These are phyloP conservation scores for Clausena lansium DNA, from an alignment of 345 rosid species.

Conservation along the genomic window DNA sequence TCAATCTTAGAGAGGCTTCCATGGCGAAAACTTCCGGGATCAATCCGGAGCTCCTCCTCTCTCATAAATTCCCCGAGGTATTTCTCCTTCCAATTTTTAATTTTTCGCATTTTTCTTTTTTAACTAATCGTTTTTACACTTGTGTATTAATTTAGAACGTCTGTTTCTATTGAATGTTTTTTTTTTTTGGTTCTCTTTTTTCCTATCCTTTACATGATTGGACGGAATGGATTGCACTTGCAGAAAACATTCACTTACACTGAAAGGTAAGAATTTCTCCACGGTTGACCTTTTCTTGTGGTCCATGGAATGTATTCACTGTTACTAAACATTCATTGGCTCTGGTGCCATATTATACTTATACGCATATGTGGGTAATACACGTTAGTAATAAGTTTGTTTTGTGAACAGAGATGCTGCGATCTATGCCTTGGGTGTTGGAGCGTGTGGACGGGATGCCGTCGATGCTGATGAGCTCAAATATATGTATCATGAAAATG, in stretches of 20 bases:
- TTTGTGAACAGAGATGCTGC: slow-evolving; percentile 60
- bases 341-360: not conserved
- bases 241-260: slow-evolving; percentile 51
- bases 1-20: not conserved
- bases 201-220: not conserved
- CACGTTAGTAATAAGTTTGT: not conserved
- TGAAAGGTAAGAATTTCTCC: slow-evolving; percentile 47
- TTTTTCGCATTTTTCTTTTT: not conserved
- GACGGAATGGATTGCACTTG: slow-evolving; percentile 28
- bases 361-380: not conserved
- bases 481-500: slow-evolving; percentile 67
- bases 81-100: not conserved
- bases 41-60: slow-evolving; percentile 48
- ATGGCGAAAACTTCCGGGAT: slow-evolving; percentile 47
- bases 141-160: not conserved
- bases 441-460: slow-evolving; percentile 74
- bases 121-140: not conserved
- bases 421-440: slow-evolving; percentile 80
- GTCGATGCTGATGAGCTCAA: slow-evolving; percentile 72
- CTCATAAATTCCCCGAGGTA: slow-evolving; percentile 77
- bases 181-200: slow-evolving; percentile 10
- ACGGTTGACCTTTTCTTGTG: not conserved
- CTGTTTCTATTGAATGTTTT: not conserved
- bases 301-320: not conserved
- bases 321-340: not conserved